Conservation (phyloP, 768 basidiomycete species). For the Chalciporus piperatus region DNA sequence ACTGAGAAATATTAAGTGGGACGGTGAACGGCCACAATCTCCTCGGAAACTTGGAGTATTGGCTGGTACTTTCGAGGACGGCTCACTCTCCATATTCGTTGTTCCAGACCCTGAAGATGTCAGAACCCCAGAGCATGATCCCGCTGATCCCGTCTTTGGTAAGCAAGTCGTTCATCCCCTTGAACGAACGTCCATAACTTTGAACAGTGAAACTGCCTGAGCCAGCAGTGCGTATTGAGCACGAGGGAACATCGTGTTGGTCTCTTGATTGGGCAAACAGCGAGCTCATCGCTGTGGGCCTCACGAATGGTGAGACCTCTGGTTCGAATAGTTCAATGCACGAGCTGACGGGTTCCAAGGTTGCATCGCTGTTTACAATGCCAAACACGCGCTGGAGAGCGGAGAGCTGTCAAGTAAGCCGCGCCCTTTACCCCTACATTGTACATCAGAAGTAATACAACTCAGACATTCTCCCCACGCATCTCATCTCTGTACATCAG, state of each 20-base stretch:
- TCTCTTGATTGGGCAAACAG: slow-evolving; percentile 90
- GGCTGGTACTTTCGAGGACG: slow-evolving; percentile 85
- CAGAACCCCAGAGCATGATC: slow-evolving; percentile 24
- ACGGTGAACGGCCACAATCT: slow-evolving; percentile 16
- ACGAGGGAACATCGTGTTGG: slow-evolving; percentile 75
- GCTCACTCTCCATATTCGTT: slow-evolving; percentile 72
- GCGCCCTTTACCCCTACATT: not conserved
- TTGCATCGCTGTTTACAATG: slow-evolving; percentile 55
- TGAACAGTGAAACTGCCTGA: slow-evolving; percentile 53
- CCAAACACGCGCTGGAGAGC: slow-evolving; percentile 42
- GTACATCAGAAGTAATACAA: not conserved
- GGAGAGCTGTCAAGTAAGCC: slow-evolving; percentile 32
- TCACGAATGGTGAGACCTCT: slow-evolving; percentile 64
- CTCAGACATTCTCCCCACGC: slow-evolving; percentile 55
- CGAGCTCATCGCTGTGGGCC: slow-evolving; percentile 76
- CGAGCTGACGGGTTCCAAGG: slow-evolving; percentile 33
- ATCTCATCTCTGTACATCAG: slow-evolving; percentile 74
- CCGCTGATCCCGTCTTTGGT: slow-evolving; percentile 49
- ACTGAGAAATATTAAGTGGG: slow-evolving; percentile 16
- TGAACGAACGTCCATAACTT: not conserved
- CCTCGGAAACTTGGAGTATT: slow-evolving; percentile 75
- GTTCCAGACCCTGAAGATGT: slow-evolving; percentile 76
- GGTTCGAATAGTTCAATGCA: not conserved
- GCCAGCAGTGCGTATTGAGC: slow-evolving; percentile 68
- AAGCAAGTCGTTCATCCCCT: slow-evolving; percentile 13